These are phyloP conservation scores for Nissolia schottii DNA, from an alignment of 306 rosid species.

Conservation along the genomic window DNA sequence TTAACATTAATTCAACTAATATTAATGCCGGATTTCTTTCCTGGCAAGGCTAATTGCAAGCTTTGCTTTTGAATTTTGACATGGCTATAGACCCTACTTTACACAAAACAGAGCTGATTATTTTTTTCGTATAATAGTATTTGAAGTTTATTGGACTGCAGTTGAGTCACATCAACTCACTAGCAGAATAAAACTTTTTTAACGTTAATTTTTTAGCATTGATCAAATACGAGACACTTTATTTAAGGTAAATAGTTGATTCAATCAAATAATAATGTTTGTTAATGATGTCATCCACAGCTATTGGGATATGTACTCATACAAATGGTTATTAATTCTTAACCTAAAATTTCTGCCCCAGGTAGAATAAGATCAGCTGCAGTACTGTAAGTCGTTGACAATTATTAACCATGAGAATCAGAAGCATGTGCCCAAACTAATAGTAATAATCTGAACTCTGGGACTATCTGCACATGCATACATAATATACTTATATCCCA, in stretches of 20 bases:
- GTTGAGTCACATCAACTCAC: too few species aligned
- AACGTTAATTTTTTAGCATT: too few species aligned
- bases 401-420: constrained; percentile 16
- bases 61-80: constrained; percentile 14
- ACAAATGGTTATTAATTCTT: background rate
- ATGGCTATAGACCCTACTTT: constrained; percentile 10
- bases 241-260: too few species aligned
- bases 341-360: constrained; percentile 14
- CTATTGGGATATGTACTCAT: background rate
- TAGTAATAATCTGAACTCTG: constrained; percentile 1
- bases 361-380: constrained; percentile 3
- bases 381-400: background rate
- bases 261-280: too few species aligned
- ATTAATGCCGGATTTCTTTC: background rate
- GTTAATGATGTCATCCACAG: background rate
- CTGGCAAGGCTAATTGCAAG: constrained; percentile 7
- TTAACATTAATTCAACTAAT: background rate
- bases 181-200: too few species aligned
- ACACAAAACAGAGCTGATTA: background rate
- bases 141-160: too few species aligned
- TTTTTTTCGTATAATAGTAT: too few species aligned
- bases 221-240: too few species aligned
- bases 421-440: constrained; percentile 4
- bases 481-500: constrained; percentile 34
- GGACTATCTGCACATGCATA: constrained; percentile 33